phyloP scores from a whole-genome alignment of 306 rosid genomes.

The Cajanus cajan region DNA sequence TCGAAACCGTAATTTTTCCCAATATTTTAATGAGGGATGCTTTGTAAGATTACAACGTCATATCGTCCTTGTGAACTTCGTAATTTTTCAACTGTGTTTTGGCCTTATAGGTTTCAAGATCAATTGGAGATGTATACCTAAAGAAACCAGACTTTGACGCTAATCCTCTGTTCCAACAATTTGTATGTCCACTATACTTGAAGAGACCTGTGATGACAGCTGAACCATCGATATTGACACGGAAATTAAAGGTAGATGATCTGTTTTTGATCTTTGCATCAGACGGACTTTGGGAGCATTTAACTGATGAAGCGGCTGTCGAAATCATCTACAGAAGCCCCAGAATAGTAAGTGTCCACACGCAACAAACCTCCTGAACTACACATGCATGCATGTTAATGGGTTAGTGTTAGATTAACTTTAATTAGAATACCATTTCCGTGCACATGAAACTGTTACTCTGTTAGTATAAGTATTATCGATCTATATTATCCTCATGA shows the following conservation, averaged over 20 bases:
- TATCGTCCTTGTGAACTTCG: neutral
- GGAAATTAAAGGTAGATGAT: conserved; percentile 47
- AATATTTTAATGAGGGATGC: conserved; percentile 1
- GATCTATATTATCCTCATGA: too few species aligned
- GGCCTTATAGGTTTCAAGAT: conserved; percentile 63
- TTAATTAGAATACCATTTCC: neutral
- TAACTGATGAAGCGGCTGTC: conserved; percentile 61
- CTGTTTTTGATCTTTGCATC: conserved; percentile 70
- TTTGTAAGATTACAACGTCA: neutral
- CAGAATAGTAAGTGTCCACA: conserved; percentile 51
- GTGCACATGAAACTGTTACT: neutral
- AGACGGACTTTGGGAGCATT: conserved; percentile 73
- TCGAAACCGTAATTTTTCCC: neutral
- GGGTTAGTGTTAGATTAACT: neutral
- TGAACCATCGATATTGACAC: conserved; percentile 54
- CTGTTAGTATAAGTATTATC: neutral
- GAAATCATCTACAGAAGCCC: conserved; percentile 50
- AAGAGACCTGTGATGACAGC: conserved; percentile 70
- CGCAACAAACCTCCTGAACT: neutral
- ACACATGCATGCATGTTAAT: neutral
- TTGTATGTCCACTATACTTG: conserved; percentile 45
- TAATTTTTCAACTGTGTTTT: neutral
- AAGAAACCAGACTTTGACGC: conserved; percentile 64
- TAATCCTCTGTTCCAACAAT: conserved; percentile 52
- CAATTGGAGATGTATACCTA: conserved; percentile 73